Evolutionary conservation across 192 early-diverging fungal genomes (phyloP), one percentile per base, ranked within the genome.

Genomic region (Umbelopsis isabellina): DNA sequence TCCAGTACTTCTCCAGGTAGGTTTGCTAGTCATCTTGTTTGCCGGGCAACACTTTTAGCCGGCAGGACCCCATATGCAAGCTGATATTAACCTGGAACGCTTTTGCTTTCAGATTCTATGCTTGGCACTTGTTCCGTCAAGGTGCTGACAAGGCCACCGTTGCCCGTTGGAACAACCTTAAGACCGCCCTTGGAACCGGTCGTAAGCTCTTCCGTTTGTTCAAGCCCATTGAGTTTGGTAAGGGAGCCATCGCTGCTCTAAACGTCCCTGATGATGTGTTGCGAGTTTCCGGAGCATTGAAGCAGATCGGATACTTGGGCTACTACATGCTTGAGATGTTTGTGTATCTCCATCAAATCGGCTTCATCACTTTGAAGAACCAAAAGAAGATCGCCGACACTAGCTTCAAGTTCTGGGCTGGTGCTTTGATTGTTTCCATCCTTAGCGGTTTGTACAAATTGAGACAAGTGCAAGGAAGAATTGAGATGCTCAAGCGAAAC

Each of bases 1-100:
- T 93, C 23, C 96, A 98, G 78, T 95, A 95, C 83, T 89, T 93
- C 75, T 83, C 91, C 11, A 92, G 55, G 55, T 61, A 61, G 13
- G 27, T 61, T 41, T 41, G 37, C 37, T 41, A 41, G 5, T 41
- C 37, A 41, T 41, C 37, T 41, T 41, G 7, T 41, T 41, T 41
- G 37, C 37, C 37, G 37, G 37, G 7, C 1, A 10, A 6, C 37
- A 6, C 10, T 9, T 9, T 10, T 41, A 41, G 5, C 37, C 37
- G 37, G 37, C 37, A 41, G 37, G 37, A 30, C 27, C 27, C 0
- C 0, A 10, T 41, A 41, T 6, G 37, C 37, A 41, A 41, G 37
- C 37, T 10, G 25, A 7, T 27, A 35, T 5, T 18, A 4, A 61
- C 4, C 27, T 61, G 3, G 15, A 20, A 16, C 48, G 15, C 11